Evolutionary conservation across 768 basidiomycete genomes (phyloP).

Genomic region (Strobilomyces echinocephalus): DNA sequence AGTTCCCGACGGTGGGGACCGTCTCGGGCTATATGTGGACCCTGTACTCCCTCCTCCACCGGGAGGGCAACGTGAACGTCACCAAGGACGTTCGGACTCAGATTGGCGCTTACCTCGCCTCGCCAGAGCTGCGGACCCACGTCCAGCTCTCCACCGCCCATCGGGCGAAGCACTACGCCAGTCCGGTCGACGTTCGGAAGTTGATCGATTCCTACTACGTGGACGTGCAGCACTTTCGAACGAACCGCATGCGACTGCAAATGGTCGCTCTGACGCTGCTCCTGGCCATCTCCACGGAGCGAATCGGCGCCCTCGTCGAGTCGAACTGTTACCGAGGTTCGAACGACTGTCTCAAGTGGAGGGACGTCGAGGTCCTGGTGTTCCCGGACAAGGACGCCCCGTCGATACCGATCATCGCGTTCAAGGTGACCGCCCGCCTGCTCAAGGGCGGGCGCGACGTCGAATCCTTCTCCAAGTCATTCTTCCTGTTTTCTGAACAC

Average conservation of each 20-base stretch:
- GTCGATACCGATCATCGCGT: neutral
- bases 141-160: neutral
- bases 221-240: neutral
- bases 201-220: neutral
- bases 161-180: neutral
- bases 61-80: no score
- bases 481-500: neutral
- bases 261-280: neutral
- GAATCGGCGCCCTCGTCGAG: neutral
- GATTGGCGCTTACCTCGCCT: neutral
- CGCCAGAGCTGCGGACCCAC: neutral
- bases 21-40: no score
- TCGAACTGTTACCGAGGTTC: neutral
- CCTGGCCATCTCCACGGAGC: neutral
- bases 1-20: no score
- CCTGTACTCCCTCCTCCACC: no score
- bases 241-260: neutral
- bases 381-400: neutral
- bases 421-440: neutral
- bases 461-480: neutral
- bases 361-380: neutral
- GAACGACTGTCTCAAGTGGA: neutral
- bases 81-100: no score
- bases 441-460: neutral
- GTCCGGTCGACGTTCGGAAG: neutral